phyloP scores from a whole-genome alignment of 805 yeast genomes.

The Candida pini region DNA sequence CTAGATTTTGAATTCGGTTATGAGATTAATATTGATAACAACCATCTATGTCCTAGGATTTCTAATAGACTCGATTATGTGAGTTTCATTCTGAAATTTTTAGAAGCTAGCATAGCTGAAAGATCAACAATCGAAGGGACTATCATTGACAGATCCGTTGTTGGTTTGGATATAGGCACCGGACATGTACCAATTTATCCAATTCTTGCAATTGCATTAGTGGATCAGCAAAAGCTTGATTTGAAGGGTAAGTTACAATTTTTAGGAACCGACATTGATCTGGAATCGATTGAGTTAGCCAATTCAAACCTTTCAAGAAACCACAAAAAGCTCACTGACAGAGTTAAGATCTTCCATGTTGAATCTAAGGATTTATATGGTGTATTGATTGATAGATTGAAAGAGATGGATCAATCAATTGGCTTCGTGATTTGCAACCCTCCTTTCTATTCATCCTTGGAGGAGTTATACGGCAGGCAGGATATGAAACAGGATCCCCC shows the following conservation, averaged over 20 bases:
- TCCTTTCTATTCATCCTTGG: constrained; percentile 38
- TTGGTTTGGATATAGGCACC: constrained; percentile 43
- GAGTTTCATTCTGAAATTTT: constrained; percentile 12
- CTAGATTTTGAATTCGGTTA: constrained; percentile 14
- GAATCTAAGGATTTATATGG: not conserved
- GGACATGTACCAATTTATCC: constrained; percentile 47
- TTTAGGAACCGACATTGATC: constrained; percentile 39
- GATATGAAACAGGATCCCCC: constrained; percentile 19
- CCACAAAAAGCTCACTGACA: not conserved
- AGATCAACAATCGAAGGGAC: not conserved
- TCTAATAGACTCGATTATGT: constrained; percentile 27
- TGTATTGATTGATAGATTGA: too few relatives aligned
- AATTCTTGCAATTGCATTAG: constrained; percentile 27
- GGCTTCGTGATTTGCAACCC: constrained; percentile 46
- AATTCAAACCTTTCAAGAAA: constrained; percentile 24
- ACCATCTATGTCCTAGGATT: constrained; percentile 29
- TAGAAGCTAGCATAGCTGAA: constrained; percentile 1
- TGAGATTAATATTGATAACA: constrained; percentile 8
- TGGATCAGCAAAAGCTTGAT: constrained; percentile 11
- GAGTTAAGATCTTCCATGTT: not conserved
- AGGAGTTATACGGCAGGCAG: constrained; percentile 26
- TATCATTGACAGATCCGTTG: too few relatives aligned
- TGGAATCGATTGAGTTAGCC: constrained; percentile 28
- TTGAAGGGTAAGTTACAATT: constrained; percentile 14
- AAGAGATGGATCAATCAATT: too few relatives aligned